Conservation (phyloP, 108 stramenopile genomes). For the Nannochloropsis oceanica region DNA sequence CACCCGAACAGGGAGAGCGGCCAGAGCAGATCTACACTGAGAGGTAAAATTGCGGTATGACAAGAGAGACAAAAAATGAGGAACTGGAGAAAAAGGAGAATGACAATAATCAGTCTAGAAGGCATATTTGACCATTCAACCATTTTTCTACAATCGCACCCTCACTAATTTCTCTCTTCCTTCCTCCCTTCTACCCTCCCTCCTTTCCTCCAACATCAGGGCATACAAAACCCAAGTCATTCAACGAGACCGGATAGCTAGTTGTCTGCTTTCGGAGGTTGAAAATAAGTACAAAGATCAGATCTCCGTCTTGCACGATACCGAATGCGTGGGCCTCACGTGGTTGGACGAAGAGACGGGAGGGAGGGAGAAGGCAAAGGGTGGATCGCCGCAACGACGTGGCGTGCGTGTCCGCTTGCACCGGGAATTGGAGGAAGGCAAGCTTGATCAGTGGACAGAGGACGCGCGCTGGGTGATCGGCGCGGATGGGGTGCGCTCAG, state of each 20-base stretch:
- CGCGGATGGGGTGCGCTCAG: slow-evolving; percentile 25
- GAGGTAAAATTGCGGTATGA: too few relatives aligned
- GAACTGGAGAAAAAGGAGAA: not conserved
- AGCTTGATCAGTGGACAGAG: not conserved
- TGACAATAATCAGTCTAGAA: slow-evolving; percentile 58
- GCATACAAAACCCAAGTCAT: slow-evolving; percentile 1
- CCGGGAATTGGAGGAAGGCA: not conserved
- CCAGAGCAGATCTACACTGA: slow-evolving; percentile 26
- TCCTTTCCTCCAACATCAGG: not conserved
- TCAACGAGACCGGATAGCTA: slow-evolving; percentile 26
- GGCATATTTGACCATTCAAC: not conserved
- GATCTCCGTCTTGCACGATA: slow-evolving; percentile 9
- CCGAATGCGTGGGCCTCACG: slow-evolving; percentile 11
- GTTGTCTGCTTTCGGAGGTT: slow-evolving; percentile 21
- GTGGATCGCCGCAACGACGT: too few relatives aligned
- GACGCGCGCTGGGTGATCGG: slow-evolving; percentile 22
- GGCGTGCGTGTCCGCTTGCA: not conserved
- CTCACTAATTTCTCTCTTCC: too few relatives aligned
- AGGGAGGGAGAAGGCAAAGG: not conserved
- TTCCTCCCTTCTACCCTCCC: not conserved
- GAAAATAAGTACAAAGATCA: slow-evolving; percentile 8
- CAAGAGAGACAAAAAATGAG: not conserved
- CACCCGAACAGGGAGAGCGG: slow-evolving; percentile 34
- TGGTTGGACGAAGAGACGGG: slow-evolving; percentile 3
- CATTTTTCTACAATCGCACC: too few relatives aligned